Base-by-base conservation (phyloP, 2,329 filamentous ascomycete genomes). In the Beauveria scarabaeidicola region DNA sequence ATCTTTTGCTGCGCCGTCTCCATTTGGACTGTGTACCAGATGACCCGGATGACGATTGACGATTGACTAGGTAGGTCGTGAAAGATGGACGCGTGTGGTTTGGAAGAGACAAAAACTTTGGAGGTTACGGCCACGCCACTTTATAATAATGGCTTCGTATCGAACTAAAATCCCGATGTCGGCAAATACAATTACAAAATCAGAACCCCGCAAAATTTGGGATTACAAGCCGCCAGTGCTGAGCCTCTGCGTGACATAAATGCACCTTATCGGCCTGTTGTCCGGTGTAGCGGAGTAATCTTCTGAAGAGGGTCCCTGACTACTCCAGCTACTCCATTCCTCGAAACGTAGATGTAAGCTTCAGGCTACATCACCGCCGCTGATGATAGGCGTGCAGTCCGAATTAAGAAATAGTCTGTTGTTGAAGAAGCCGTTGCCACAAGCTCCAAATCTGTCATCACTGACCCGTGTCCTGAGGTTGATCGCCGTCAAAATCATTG, bases 1-100 rank as follows among this genome's bases (percentile, higher is more conserved):
- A 59, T 59, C 50, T 59, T 59, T 53, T 59, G 57, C 32, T 59
- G 57, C 25, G 57, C 41, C 3, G 57, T 47, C 25, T 59, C 57
- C 57, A 59, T 59, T 15, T 43, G 15, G 3, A 5, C 40, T 46
- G 17, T 38, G 9, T 58, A 29, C 29, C 5, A 15, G 21, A 36
- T 36, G 32, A 15, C 13, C 11, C 32, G 32, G 32, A 36, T 15
- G 32, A 15, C 5, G 32, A 36, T 36, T 15, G 32, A 15, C 5
- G 32, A 36, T 36, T 36, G 32, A 36, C 32, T 36, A 36, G 13
- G 32, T 11, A 36, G 11, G 32, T 36, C 11, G 32, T 15, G 19
- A 43, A 21, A 19, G 29, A 40, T 17, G 19, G 44, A 5, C 13
- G 43, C 1, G n/a, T 23, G 13, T 25, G 53, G 29, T 21, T 11